A percentile compares a stretch with the other conserved stretches of the same genome.
phyloP scores from a whole-genome alignment of 2,329 filamentous ascomycete species.

The Fragosphaeria purpurea region DNA sequence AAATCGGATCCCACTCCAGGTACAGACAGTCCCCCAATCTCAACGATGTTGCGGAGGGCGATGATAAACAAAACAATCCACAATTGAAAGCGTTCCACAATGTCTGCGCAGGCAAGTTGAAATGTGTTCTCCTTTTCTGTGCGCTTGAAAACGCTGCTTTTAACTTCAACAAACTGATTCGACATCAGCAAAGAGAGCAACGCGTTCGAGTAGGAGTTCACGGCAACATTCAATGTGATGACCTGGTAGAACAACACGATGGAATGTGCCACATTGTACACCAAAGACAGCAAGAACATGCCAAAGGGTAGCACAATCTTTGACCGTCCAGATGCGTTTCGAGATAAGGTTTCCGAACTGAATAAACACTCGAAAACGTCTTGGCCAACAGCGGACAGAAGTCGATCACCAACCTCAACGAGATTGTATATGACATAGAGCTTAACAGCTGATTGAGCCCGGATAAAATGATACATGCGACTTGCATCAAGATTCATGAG shows the following conservation, averaged over 20 bases:
- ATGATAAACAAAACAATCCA: constrained; percentile 98
- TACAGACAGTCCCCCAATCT: constrained; percentile 75
- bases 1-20: constrained; percentile 42
- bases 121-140: constrained; percentile 98
- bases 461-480: constrained; percentile 95
- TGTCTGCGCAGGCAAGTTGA: constrained; percentile 89
- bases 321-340: constrained; percentile 77
- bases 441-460: constrained; percentile 93
- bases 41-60: constrained; percentile 88
- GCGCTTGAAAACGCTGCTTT: constrained; percentile 95
- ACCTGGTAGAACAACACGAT: constrained; percentile 92
- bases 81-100: constrained; percentile 93
- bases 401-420: constrained; percentile 80
- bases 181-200: constrained; percentile 85
- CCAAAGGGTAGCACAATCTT: constrained; percentile 82
- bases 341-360: constrained; percentile 82
- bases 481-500: constrained; percentile 91
- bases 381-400: constrained; percentile 85
- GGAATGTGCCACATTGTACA: constrained; percentile 81
- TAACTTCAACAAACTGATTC: constrained; percentile 98
- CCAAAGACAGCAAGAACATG: constrained; percentile 79
- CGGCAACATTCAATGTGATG: constrained; percentile 92
- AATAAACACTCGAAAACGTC: constrained; percentile 95
- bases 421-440: constrained; percentile 99
- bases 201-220: constrained; percentile 97